A percentile compares a stretch with the other conserved stretches of the same genome.
phyloP scores from a whole-genome alignment of 306 rosid species.

The Begonia loranthoides region DNA sequence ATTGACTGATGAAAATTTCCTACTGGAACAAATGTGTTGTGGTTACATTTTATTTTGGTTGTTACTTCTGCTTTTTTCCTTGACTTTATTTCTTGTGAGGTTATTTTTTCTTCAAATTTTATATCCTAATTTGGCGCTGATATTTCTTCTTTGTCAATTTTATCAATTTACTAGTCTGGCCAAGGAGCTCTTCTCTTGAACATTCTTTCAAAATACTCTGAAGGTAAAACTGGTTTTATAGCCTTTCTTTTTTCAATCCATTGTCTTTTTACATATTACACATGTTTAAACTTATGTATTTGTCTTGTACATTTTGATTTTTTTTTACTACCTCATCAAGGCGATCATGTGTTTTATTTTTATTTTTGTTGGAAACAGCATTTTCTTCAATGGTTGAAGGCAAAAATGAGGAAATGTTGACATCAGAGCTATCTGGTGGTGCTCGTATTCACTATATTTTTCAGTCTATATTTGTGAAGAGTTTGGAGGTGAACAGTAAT shows the following conservation, averaged over 20 bases:
- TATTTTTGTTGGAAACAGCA: slow-evolving; percentile 15
- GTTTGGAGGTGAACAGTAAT: slow-evolving; percentile 23
- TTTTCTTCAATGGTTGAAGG: slow-evolving; percentile 31
- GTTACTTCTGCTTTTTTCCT: not conserved
- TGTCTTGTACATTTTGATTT: not conserved
- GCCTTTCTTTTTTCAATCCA: too few relatives aligned
- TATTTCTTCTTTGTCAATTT: not conserved
- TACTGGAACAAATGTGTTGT: too few relatives aligned
- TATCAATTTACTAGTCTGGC: slow-evolving; percentile 12
- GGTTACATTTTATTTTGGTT: not conserved
- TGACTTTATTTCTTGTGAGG: too few relatives aligned
- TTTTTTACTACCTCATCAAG: not conserved
- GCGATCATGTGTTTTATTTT: not conserved
- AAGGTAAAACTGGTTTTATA: slow-evolving; percentile 18
- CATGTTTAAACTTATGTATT: not conserved
- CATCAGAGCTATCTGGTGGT: slow-evolving; percentile 27
- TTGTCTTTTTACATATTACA: not conserved
- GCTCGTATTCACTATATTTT: slow-evolving; percentile 33
- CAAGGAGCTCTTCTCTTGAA: slow-evolving; percentile 23
- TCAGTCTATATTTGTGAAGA: slow-evolving; percentile 34
- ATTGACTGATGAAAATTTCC: too few relatives aligned
- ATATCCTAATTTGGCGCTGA: not conserved
- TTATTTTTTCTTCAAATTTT: too few relatives aligned
- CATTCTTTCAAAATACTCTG: slow-evolving; percentile 25
- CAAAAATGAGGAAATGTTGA: slow-evolving; percentile 20